Base-by-base conservation (phyloP, 2,329 filamentous ascomycete species). In the Venturia aucupariae region DNA sequence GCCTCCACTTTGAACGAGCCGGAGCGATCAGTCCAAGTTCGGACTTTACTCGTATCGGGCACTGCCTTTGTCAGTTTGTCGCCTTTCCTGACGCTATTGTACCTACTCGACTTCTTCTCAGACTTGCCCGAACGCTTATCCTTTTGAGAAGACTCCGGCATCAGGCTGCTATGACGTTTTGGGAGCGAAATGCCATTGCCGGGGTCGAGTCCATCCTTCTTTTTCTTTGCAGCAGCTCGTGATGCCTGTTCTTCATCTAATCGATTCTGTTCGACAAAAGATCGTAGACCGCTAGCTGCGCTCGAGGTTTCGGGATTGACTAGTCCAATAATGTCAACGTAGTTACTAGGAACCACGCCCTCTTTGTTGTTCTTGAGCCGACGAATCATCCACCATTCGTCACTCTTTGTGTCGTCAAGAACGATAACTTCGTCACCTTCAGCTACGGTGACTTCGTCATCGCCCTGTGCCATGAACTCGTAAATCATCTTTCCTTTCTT, bases 331-430 rank as follows among this genome's bases (percentile, higher is more conserved):
- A 96, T 80, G 75, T 99, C 93, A 70, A 99, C 88, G 72, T 97
- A 99, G 76, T 91, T 96, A 79, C 92, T 94, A 17, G 94, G 94
- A 10, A 99, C 92, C 32, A 99, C 94, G 46, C 94, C 94, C 77
- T 97, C 91, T 73, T 92, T 94, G 69, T 91, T 91, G 73, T 92
- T 97, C 78, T 92, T 95, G 67, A 97, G 72, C 42, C 92, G 86
- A 66, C 90, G 86, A 42, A 99, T 91, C 80, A 94, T 92, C 93
- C 94, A 97, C 94, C 94, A 99, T 73, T 99, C 94, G 66, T 97
- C 92, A 67, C 92, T 97, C 77, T 92, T 94, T 41, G 82, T 85
- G 72, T 97, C 92, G 72, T 99, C 93, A 64, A 97, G 75, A 63
- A 99, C 81, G 54, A 96, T 79, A 48, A 99, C 93, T 72, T 99